These are phyloP conservation scores for Monosporascus sp. DNA, from an alignment of 2,329 filamentous ascomycete species.

Conservation along the genomic window DNA sequence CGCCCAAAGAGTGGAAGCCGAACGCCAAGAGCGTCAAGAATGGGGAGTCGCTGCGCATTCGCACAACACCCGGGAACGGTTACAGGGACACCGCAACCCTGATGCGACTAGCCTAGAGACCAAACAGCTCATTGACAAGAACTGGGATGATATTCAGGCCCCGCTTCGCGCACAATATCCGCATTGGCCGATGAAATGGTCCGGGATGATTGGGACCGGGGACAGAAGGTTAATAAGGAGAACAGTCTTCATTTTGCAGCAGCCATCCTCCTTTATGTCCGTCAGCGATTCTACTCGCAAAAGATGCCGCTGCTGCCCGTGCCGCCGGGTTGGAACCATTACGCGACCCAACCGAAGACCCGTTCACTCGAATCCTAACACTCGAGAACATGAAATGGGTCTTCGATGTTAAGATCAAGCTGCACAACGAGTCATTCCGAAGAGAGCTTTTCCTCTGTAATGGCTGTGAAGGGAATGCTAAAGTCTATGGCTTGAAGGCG, in stretches of 20 bases:
- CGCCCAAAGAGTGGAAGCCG: slow-evolving; percentile 59
- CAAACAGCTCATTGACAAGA: slow-evolving; percentile 57
- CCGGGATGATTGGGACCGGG: slow-evolving; percentile 57
- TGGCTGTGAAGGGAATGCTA: slow-evolving; percentile 57
- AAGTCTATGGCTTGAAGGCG: slow-evolving; percentile 70
- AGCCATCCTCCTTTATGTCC: slow-evolving; percentile 63
- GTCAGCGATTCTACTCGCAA: slow-evolving; percentile 59
- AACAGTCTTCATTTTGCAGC: slow-evolving; percentile 64
- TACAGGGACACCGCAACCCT: slow-evolving; percentile 11
- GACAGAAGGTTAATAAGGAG: slow-evolving; percentile 56
- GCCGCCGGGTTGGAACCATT: slow-evolving; percentile 39
- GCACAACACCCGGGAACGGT: slow-evolving; percentile 29
- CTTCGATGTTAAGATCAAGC: slow-evolving; percentile 71
- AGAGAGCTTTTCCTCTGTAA: slow-evolving; percentile 75
- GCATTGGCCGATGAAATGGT: slow-evolving; percentile 67
- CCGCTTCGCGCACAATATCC: slow-evolving; percentile 60
- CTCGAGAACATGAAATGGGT: slow-evolving; percentile 85
- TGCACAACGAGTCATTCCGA: slow-evolving; percentile 57
- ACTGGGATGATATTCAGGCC: slow-evolving; percentile 67
- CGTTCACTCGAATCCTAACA: slow-evolving; percentile 58
- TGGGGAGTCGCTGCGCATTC: slow-evolving; percentile 26
- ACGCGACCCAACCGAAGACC: slow-evolving; percentile 44
- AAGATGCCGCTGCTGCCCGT: slow-evolving; percentile 43
- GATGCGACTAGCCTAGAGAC: slow-evolving; percentile 36
- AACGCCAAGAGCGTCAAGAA: slow-evolving; percentile 44